Percentiles rank a stretch among this genome's conserved stretches.
phyloP scores from a whole-genome alignment of 2,329 filamentous ascomycete genomes.

The Ophiostoma sp. region DNA sequence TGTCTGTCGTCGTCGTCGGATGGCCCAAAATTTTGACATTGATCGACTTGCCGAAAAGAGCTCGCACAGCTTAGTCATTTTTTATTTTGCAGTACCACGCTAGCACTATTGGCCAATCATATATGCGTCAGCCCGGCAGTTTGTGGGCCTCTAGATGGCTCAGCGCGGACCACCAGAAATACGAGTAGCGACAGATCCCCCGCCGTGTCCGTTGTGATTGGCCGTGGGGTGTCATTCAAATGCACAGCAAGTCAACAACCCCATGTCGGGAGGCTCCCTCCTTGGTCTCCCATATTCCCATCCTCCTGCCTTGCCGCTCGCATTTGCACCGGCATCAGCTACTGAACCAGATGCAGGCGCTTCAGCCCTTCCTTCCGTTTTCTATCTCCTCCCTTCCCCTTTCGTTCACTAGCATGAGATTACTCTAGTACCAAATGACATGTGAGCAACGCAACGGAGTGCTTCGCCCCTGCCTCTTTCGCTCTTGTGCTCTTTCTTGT shows the following conservation, averaged over 20 bases:
- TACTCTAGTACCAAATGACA: neutral
- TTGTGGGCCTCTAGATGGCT: neutral
- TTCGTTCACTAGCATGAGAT: constrained; percentile 2
- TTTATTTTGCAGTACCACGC: neutral
- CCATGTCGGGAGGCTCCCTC: constrained; percentile 1
- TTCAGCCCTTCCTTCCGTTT: neutral
- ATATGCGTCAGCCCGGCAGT: neutral
- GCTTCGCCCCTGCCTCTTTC: neutral
- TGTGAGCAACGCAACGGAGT: neutral
- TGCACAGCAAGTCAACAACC: neutral
- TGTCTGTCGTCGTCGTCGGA: neutral
- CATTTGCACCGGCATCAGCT: neutral
- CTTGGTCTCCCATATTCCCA: neutral
- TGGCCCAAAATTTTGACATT: neutral
- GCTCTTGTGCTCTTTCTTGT: too few relatives aligned
- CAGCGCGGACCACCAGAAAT: neutral
- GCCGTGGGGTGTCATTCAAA: neutral
- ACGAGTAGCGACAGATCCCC: constrained; percentile 5
- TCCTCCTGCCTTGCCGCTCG: neutral
- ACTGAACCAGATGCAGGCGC: neutral
- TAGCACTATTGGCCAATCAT: constrained; percentile 11
- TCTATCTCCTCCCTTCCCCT: neutral
- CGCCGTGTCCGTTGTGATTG: neutral
- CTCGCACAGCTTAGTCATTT: constrained; percentile 19
- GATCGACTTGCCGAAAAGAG: neutral